These are phyloP conservation scores for Claviceps fusiformis DNA, from an alignment of 2,329 filamentous ascomycete genomes.

Conservation along the genomic window DNA sequence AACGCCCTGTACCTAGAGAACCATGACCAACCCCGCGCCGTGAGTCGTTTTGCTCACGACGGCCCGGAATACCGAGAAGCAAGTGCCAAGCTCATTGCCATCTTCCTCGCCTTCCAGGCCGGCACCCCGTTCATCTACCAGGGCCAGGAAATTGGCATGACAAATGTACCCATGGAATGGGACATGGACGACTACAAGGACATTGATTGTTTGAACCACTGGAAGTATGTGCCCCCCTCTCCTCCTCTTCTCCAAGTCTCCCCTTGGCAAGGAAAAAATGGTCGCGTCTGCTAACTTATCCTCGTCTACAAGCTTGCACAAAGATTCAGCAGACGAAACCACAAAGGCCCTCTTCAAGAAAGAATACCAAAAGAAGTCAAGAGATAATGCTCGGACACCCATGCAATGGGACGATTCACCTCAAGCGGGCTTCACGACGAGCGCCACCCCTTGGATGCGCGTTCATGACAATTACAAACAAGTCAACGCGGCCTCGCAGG, in stretches of 20 bases:
- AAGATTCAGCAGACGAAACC: constrained; percentile 24
- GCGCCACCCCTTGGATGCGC: constrained; percentile 53
- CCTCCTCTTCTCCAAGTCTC: neutral
- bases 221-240: constrained; percentile 21
- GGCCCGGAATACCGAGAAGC: constrained; percentile 32
- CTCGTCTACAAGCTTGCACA: constrained; percentile 18
- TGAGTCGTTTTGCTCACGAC: constrained; percentile 41
- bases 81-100: constrained; percentile 46
- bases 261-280: neutral
- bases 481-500: constrained; percentile 49
- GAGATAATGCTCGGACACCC: constrained; percentile 59
- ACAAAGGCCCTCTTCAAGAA: constrained; percentile 22
- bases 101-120: constrained; percentile 41
- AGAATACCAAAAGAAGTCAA: constrained; percentile 43
- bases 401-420: constrained; percentile 53
- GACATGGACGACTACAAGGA: constrained; percentile 55
- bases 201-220: constrained; percentile 43
- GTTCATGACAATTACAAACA: constrained; percentile 47
- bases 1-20: constrained; percentile 54
- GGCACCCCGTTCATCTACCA: constrained; percentile 58
- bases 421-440: constrained; percentile 52
- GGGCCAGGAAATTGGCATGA: constrained; percentile 56
- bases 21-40: constrained; percentile 49
- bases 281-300: neutral
- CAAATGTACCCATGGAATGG: constrained; percentile 48